Base-by-base conservation (phyloP, 148 eudicot species). In the Vaccinium vitisidaea region DNA sequence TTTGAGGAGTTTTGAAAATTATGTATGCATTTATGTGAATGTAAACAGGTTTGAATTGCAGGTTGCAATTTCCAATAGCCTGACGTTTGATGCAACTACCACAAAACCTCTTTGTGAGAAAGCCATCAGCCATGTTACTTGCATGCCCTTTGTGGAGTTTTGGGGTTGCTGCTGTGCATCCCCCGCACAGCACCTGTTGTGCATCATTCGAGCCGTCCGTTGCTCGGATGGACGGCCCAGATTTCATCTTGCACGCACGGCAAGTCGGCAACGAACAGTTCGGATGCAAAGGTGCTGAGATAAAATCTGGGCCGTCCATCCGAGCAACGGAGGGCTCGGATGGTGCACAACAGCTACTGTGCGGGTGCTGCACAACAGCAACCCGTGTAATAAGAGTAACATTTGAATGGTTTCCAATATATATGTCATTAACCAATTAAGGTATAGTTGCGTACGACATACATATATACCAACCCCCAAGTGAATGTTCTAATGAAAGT, bases 111-210 rank as follows among this genome's bases (percentile, higher is more conserved):
- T 14, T 27, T 6, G 0, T 77, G 21, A 54, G 58, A 54, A n/a
- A n/a, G 80, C 54, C 79, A 75, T 75, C 79, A 48, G 52, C 79
- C 79, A 75, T 75, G 79, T 75, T 75, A 48, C 79, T 10, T 49
- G 53, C 27, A 8, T 21, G 16, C 2, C 13, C 74, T 4, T 69
- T 4, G 18, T 71, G 36, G 36, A 32, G n/a, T n/a, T 32, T 32
- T 32, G 36, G 36, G 36, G 36, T 32, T 32, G 36, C 3, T 32
- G 36, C 36, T 32, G 1, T 32, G 36, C 36, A 32, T 1, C 36
- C 1, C 36, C 2, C 2, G 36, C 36, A 1, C 2, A 32, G 36
- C 36, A 32, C 2, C 36, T 32, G 36, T 32, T 32, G 36, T 32
- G 36, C 36, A 32, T n/a, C n/a, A n/a, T n/a, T n/a, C n/a, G n/a